These are phyloP conservation scores for Arxiozyma slooffiae DNA, from an alignment of 1,139 yeast species.

Conservation along the genomic window DNA sequence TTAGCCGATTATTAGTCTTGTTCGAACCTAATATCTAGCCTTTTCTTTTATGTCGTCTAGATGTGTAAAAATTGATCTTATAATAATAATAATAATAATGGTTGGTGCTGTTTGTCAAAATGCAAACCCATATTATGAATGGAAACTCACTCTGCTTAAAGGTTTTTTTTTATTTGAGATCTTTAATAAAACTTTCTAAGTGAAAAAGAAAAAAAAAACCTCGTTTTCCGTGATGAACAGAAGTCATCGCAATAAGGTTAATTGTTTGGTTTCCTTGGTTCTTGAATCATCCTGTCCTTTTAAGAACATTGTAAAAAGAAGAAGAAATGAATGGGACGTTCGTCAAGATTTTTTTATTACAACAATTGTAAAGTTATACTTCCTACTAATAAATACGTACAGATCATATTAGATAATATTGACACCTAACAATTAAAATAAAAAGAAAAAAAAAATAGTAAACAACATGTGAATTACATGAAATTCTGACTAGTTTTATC, in stretches of 20 bases:
- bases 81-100: too few species aligned
- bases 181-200: background rate
- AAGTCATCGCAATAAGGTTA: background rate
- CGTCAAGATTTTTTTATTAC: too few species aligned
- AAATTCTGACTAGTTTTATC: conserved; percentile 25
- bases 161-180: background rate
- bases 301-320: too few species aligned
- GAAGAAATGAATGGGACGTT: too few species aligned
- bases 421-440: too few species aligned
- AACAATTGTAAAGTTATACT: too few species aligned
- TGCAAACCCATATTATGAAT: background rate
- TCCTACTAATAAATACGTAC: background rate
- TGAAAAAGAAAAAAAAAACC: background rate
- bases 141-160: background rate
- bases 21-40: background rate
- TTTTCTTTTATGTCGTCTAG: background rate
- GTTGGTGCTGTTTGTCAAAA: too few species aligned
- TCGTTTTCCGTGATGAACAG: background rate
- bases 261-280: background rate
- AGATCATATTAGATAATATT: too few species aligned
- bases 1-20: background rate
- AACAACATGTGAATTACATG: too few species aligned
- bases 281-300: background rate
- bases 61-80: too few species aligned
- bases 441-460: background rate